Percentiles rank a stretch among this genome's conserved stretches.
These are phyloP conservation scores for Isochrysis galbana DNA, from an alignment of 78 protist species.

Conservation along the genomic window DNA sequence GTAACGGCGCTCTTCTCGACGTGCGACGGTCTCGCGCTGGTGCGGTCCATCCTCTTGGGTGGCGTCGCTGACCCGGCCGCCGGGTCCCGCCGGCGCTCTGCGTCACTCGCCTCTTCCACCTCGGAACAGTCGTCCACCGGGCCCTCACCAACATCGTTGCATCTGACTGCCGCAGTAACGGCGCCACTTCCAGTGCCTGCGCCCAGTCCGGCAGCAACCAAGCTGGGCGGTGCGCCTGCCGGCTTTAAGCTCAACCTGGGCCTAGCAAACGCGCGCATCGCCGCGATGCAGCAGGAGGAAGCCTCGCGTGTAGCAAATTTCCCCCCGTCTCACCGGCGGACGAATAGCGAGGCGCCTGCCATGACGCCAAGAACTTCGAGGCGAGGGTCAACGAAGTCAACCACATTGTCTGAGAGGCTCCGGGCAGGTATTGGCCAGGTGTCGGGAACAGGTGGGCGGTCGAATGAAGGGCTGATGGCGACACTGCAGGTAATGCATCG, in stretches of 20 bases:
- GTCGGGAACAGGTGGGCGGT: neutral
- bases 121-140: too few species aligned
- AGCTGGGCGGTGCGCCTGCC: too few species aligned
- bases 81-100: too few species aligned
- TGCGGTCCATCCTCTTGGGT: neutral
- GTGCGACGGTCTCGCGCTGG: neutral
- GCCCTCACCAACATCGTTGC: too few species aligned
- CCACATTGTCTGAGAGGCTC: neutral
- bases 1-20: neutral
- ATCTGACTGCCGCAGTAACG: too few species aligned
- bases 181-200: too few species aligned
- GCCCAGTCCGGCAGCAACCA: too few species aligned
- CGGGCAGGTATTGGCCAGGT: neutral
- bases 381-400: neutral
- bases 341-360: too few species aligned
- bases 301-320: too few species aligned
- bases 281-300: neutral
- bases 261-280: neutral
- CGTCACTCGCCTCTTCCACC: too few species aligned
- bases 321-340: too few species aligned
- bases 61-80: neutral
- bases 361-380: neutral
- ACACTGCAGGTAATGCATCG: neutral
- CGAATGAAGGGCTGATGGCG: neutral
- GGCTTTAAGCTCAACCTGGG: neutral